These are phyloP conservation scores for Chalciporus pseudorubinellus DNA, from an alignment of 768 basidiomycete species.

Conservation along the genomic window DNA sequence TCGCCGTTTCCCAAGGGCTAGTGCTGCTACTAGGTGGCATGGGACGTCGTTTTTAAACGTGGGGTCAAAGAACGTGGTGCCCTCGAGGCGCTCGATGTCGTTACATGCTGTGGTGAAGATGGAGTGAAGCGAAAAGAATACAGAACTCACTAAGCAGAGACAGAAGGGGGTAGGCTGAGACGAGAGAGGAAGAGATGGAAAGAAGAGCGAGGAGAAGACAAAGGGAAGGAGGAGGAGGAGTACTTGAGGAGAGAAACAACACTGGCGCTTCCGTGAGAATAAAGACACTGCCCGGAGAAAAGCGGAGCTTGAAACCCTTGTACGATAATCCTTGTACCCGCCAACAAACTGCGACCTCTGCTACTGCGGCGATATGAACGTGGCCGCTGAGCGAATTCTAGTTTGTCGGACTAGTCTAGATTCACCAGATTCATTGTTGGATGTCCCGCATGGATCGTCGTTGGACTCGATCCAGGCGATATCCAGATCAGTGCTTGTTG, in stretches of 20 bases:
- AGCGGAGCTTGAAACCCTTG: slow-evolving; percentile 46
- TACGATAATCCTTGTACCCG: slow-evolving; percentile 10
- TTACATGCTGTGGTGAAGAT: slow-evolving; percentile 11
- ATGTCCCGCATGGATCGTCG: too few species aligned
- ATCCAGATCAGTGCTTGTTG: too few species aligned
- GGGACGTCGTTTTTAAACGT: background rate
- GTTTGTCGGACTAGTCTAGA: too few species aligned
- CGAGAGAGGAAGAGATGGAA: slow-evolving; percentile 23
- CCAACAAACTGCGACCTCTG: background rate
- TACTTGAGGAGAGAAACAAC: slow-evolving; percentile 42
- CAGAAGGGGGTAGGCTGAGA: slow-evolving; percentile 8
- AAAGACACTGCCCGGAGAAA: slow-evolving; percentile 22
- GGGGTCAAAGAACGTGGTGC: slow-evolving; percentile 25
- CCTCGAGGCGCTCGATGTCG: slow-evolving; percentile 26
- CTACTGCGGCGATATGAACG: background rate
- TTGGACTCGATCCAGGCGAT: too few species aligned
- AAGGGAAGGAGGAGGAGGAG: slow-evolving; percentile 28
- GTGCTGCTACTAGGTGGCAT: slow-evolving; percentile 4
- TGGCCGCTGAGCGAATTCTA: background rate
- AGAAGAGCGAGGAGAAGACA: slow-evolving; percentile 29
- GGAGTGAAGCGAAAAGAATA: background rate
- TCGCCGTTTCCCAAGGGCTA: background rate
- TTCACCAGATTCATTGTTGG: too few species aligned
- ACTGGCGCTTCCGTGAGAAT: slow-evolving; percentile 43
- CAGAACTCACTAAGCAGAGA: slow-evolving; percentile 25